Base-by-base conservation (phyloP, 305 asterid species). In the Andrographis paniculata region DNA sequence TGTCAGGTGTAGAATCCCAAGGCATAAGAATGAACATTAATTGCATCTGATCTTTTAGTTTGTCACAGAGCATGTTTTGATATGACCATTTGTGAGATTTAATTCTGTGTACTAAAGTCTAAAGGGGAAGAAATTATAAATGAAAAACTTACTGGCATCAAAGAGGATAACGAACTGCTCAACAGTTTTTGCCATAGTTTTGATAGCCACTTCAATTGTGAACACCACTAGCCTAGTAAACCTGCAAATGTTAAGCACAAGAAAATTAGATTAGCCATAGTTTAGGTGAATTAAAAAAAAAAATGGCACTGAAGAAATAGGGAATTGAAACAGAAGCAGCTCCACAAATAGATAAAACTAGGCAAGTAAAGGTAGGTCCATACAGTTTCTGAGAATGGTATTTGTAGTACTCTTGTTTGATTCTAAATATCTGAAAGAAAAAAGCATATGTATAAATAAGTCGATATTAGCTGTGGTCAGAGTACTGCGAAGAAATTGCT, bases 331-430 rank as follows among this genome's bases (percentile, higher is more conserved):
- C 14, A 11, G 8, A 5, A 31, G 54, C 20, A 50, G 15, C 50
- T 31, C 48, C 17, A 43, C 11, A 50, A 31, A 48, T 46, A 21
- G 33, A 36, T 50, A 48, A 44, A 16, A 46, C 21, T 4, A 55
- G 49, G 11, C 6, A 58, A 47, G 17, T 37, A 14, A 37, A 14
- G 1, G 0, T 13, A 3, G 14, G 42, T 37, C 6, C 95, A 76
- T 69, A 86, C 96, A 69, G 53, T 67, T 86, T 91, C 55, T 76
- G 88, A 14, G 95, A 80, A 48, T 83, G 86, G 61, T 71, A 70
- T 64, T 86, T 91, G 58, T 78, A 94, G 59, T 86, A 86, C 45
- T 91, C 98, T 69, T 91, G 98, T 81, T 86, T 91, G 63, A 86
- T 65, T 41, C 96, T 72, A 55, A 91, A 80, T 55, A 91, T 74